Evolutionary conservation across 768 basidiomycete genomes (phyloP).

Genomic region (Lactarius hengduanensis): DNA sequence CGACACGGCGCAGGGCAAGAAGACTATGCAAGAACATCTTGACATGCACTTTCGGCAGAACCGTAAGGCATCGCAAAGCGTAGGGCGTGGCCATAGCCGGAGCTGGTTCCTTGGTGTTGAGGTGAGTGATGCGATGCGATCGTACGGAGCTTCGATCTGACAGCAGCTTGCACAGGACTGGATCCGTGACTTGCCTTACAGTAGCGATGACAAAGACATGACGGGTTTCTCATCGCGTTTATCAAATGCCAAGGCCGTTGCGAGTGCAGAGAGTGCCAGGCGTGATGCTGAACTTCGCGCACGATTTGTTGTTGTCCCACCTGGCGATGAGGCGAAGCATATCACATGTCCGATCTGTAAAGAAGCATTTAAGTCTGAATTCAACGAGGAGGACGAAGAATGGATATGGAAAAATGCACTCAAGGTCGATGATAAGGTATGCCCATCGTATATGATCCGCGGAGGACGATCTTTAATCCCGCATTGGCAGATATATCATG

Average conservation of each 20-base stretch:
- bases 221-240: conserved; percentile 51
- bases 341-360: conserved; percentile 96
- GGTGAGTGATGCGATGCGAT: conserved; percentile 46
- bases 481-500: conserved; percentile 76
- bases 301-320: conserved; percentile 85
- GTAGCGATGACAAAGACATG: conserved; percentile 66
- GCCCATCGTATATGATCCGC: conserved; percentile 30
- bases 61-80: conserved; percentile 71
- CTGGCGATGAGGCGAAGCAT: conserved; percentile 79
- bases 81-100: conserved; percentile 82
- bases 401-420: conserved; percentile 97
- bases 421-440: conserved; percentile 76
- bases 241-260: conserved; percentile 54
- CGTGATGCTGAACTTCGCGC: conserved; percentile 73
- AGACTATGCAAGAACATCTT: conserved; percentile 80
- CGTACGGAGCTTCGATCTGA: not conserved
- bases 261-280: conserved; percentile 64
- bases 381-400: conserved; percentile 92
- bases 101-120: conserved; percentile 86
- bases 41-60: conserved; percentile 98
- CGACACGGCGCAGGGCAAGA: conserved; percentile 68
- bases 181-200: conserved; percentile 64
- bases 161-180: conserved; percentile 63
- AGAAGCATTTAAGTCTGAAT: conserved; percentile 88
- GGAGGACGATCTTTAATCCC: conserved; percentile 1